Evolutionary conservation across 2,329 filamentous ascomycete species (phyloP).

Genomic region (Cladorrhinum sp.): DNA sequence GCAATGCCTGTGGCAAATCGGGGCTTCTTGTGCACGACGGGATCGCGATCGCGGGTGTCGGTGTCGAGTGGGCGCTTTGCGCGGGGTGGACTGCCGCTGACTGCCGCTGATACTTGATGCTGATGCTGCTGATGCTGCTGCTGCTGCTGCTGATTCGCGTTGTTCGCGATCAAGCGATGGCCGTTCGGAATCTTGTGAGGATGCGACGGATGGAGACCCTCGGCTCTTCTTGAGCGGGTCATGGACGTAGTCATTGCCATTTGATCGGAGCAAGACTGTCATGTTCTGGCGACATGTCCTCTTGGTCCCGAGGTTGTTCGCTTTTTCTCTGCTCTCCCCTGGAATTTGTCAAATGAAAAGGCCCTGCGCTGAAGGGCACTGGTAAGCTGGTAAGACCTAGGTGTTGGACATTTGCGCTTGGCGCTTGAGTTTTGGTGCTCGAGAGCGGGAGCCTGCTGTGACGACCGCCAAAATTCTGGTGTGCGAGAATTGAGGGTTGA

Average conservation of each 20-base stretch:
- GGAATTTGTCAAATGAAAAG: background rate
- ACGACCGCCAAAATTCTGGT: background rate
- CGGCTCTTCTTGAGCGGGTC: constrained; percentile 51
- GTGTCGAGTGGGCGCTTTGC: constrained; percentile 45
- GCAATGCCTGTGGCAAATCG: constrained; percentile 40
- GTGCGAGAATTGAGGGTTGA: background rate
- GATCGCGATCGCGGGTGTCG: constrained; percentile 39
- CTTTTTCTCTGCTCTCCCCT: background rate
- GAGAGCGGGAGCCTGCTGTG: background rate
- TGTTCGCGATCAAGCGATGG: constrained; percentile 27
- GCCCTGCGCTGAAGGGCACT: background rate
- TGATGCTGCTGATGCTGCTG: constrained; percentile 31
- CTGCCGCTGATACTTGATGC: constrained; percentile 23
- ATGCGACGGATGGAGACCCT: constrained; percentile 40
- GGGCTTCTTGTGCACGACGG: constrained; percentile 46
- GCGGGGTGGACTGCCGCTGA: constrained; percentile 26
- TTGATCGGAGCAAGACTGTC: constrained; percentile 12
- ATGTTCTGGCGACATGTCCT: constrained; percentile 14
- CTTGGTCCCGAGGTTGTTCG: background rate
- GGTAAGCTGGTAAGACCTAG: background rate
- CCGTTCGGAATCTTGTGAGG: constrained; percentile 23
- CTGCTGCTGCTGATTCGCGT: constrained; percentile 30
- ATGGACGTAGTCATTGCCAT: constrained; percentile 47
- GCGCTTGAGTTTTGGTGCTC: constrained; percentile 9
- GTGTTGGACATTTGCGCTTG: constrained; percentile 12